Conservation (phyloP, 805 yeast species). For the Brettanomyces bruxellensis region DNA sequence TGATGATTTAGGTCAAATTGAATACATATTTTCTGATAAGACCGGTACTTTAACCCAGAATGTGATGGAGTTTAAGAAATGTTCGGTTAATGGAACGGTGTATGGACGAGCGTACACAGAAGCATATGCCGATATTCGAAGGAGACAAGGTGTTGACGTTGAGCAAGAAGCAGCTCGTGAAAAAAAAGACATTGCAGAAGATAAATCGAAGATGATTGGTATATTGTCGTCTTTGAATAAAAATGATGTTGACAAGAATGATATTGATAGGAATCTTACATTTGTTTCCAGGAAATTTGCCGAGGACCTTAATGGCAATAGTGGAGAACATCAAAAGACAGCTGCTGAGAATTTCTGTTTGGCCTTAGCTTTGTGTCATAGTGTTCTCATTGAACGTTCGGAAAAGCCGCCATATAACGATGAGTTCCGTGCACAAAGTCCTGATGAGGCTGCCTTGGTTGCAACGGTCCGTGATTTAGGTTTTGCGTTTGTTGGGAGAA, state of each 20-base stretch:
- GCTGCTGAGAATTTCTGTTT: conserved; percentile 69
- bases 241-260: conserved; percentile 15
- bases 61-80: conserved; percentile 78
- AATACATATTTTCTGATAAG: conserved; percentile 75
- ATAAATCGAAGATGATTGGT: conserved; percentile 50
- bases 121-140: conserved; percentile 69
- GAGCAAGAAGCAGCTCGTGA: conserved; percentile 33
- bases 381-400: conserved; percentile 63
- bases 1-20: conserved; percentile 81
- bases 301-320: conserved; percentile 45
- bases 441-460: conserved; percentile 82
- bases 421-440: conserved; percentile 68
- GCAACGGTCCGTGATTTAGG: conserved; percentile 77
- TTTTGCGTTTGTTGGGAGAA: conserved; percentile 53
- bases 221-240: conserved; percentile 29
- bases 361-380: conserved; percentile 68
- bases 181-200: conserved; percentile 44
- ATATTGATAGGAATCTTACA: conserved; percentile 51
- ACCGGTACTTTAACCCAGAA: conserved; percentile 82
- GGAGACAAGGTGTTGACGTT: conserved; percentile 70
- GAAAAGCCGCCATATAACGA: conserved; percentile 47
- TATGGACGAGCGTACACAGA: conserved; percentile 82
- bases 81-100: conserved; percentile 62
- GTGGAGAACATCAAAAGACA: conserved; percentile 43
- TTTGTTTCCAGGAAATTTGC: conserved; percentile 62